phyloP scores from a whole-genome alignment of 169 alveolate genomes.

The Eimeria mitis region DNA sequence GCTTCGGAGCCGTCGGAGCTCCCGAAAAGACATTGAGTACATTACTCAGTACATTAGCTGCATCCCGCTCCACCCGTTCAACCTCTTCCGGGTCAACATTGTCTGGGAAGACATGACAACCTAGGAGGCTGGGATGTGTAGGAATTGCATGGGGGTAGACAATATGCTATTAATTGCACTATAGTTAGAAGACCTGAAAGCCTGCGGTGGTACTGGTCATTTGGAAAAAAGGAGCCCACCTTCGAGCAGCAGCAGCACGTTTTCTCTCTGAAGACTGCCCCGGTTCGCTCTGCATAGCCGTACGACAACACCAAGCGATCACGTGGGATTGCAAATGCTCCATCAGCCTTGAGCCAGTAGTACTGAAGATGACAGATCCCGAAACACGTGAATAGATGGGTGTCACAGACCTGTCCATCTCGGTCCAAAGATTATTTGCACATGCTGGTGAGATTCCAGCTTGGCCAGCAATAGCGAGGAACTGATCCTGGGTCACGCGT shows the following conservation, averaged over 20 bases:
- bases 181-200: not conserved
- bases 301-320: not conserved
- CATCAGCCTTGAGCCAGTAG: not conserved
- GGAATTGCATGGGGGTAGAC: not conserved
- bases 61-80: constrained; percentile 70
- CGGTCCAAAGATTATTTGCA: constrained; percentile 78
- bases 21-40: constrained; percentile 67
- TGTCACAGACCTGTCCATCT: constrained; percentile 75
- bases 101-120: constrained; percentile 43
- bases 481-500: constrained; percentile 79
- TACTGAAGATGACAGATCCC: not conserved
- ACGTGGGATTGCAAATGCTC: not conserved
- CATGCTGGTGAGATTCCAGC: constrained; percentile 75
- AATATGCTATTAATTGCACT: not conserved
- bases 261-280: constrained; percentile 72
- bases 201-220: not conserved
- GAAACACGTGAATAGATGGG: too few relatives aligned
- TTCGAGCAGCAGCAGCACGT: constrained; percentile 78
- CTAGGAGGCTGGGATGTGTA: not conserved
- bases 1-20: constrained; percentile 37
- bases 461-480: constrained; percentile 55
- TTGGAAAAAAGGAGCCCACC: constrained; percentile 33
- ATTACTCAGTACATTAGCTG: constrained; percentile 22
- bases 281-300: constrained; percentile 37
- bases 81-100: constrained; percentile 76